Percentiles rank a stretch among this genome's conserved stretches.
phyloP scores from a whole-genome alignment of 2,329 filamentous ascomycete species.

The Pseudogymnoascus sp. region DNA sequence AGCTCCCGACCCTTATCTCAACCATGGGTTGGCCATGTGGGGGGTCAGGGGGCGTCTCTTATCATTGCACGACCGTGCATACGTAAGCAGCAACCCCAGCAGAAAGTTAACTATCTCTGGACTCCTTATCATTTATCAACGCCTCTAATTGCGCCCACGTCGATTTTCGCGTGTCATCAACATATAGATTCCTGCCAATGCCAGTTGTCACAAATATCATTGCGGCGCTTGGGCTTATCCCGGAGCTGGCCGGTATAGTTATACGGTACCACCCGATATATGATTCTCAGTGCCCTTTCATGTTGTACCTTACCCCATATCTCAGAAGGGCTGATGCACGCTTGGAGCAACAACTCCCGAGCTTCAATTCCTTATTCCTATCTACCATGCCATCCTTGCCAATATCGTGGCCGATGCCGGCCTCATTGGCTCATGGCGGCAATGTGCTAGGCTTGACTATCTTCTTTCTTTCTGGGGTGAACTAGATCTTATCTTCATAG shows the following conservation, averaged over 20 bases:
- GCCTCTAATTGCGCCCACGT: background rate
- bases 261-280: background rate
- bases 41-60: background rate
- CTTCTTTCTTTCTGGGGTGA: constrained; percentile 4
- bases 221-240: background rate
- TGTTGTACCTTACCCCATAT: background rate
- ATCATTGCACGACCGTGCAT: background rate
- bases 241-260: background rate
- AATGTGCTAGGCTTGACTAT: background rate
- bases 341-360: background rate
- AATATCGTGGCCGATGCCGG: background rate
- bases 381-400: background rate
- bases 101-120: background rate
- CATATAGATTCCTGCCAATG: background rate
- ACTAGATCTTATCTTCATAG: constrained; percentile 1
- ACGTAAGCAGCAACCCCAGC: background rate
- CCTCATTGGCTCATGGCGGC: background rate
- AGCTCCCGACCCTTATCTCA: constrained; percentile 1
- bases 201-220: background rate
- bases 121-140: constrained; percentile 6
- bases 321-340: background rate
- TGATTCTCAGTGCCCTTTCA: background rate
- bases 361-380: background rate
- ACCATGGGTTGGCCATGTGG: background rate
- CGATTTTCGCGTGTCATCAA: background rate